Conservation (phyloP, 371 early-diverging fungal genomes). For the Mortierella sp. region DNA sequence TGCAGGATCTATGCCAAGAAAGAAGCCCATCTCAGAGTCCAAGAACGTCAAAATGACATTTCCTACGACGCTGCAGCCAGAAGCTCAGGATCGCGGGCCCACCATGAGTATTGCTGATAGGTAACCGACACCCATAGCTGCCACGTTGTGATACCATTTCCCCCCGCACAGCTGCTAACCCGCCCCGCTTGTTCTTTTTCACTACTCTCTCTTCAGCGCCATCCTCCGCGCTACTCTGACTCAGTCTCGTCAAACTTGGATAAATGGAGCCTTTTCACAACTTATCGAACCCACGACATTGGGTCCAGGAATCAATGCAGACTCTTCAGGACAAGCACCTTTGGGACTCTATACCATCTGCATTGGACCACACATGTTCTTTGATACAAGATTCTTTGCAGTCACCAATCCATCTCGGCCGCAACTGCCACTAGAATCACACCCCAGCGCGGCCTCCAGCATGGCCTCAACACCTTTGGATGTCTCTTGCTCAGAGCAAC, state of each 20-base stretch:
- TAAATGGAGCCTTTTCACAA: conserved; percentile 33
- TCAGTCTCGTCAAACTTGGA: conserved; percentile 41
- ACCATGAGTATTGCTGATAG: conserved; percentile 49
- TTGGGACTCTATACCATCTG: conserved; percentile 41
- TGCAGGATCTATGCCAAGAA: too few species aligned
- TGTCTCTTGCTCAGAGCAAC: too few species aligned
- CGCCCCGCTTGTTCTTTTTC: not conserved
- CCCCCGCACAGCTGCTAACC: conserved; percentile 1
- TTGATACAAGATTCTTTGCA: conserved; percentile 45
- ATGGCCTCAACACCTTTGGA: not conserved
- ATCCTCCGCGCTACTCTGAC: conserved; percentile 35
- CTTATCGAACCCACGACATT: conserved; percentile 33
- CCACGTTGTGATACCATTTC: not conserved
- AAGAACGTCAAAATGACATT: conserved; percentile 21
- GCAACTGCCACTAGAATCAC: not conserved
- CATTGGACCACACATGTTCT: conserved; percentile 51
- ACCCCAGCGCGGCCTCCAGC: conserved; percentile 6
- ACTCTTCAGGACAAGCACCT: conserved; percentile 29
- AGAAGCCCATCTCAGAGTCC: conserved; percentile 10
- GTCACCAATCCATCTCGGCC: conserved; percentile 29
- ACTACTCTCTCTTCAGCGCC: conserved; percentile 10
- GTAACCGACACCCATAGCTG: conserved; percentile 16
- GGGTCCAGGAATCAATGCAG: conserved; percentile 34
- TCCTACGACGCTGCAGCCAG: conserved; percentile 28
- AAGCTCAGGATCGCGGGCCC: conserved; percentile 17